Conservation (phyloP, 2,329 filamentous ascomycete species). For the Escovopsis sp. region DNA sequence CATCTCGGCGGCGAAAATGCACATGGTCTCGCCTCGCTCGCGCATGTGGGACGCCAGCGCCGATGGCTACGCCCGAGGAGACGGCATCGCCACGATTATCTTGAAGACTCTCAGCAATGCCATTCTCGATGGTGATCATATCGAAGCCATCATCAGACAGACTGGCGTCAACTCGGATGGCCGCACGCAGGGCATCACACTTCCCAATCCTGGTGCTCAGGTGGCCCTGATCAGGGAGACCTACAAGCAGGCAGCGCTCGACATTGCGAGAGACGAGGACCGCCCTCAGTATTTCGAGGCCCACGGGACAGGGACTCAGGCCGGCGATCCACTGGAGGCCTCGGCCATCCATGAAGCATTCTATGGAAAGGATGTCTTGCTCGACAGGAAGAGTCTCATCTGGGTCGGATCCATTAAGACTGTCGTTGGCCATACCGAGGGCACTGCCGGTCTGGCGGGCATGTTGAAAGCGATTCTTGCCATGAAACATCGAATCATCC, state of each 20-base stretch:
- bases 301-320: slow-evolving; percentile 24
- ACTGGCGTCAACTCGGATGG: slow-evolving; percentile 26
- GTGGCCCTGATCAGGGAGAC: slow-evolving; percentile 13
- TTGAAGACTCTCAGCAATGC: slow-evolving; percentile 29
- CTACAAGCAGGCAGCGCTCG: slow-evolving; percentile 15
- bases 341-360: slow-evolving; percentile 1
- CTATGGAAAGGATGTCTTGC: background rate
- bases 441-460: background rate
- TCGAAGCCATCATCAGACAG: slow-evolving; percentile 19
- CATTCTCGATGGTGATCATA: slow-evolving; percentile 24
- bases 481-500: slow-evolving; percentile 7
- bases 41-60: slow-evolving; percentile 23
- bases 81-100: slow-evolving; percentile 22
- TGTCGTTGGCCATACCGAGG: background rate
- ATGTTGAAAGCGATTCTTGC: background rate
- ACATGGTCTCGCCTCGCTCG: slow-evolving; percentile 7
- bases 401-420: slow-evolving; percentile 8
- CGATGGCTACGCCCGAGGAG: slow-evolving; percentile 32
- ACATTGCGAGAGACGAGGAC: slow-evolving; percentile 9
- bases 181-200: slow-evolving; percentile 23
- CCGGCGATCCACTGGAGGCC: slow-evolving; percentile 11
- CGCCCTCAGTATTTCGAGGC: slow-evolving; percentile 14
- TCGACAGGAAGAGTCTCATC: slow-evolving; percentile 1
- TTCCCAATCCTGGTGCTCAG: slow-evolving; percentile 8
- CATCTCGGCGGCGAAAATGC: slow-evolving; percentile 4